phyloP scores from a whole-genome alignment of 192 early-diverging fungal genomes.

The Coemansia sp. region DNA sequence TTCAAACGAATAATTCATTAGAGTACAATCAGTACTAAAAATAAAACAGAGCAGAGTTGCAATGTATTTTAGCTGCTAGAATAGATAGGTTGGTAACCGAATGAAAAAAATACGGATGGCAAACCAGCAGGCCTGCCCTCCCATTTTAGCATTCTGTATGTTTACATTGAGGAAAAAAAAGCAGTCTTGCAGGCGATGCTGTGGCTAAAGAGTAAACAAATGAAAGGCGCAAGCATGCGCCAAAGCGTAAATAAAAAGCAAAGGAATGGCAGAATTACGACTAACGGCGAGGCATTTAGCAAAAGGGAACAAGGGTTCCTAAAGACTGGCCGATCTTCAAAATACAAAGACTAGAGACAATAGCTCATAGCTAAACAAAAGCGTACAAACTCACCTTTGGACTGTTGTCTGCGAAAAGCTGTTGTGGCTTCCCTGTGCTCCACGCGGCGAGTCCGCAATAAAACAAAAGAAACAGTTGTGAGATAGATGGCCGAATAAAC shows the following conservation, averaged over 20 bases:
- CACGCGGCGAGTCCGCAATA: background rate
- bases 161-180: background rate
- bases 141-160: too few relatives aligned
- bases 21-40: background rate
- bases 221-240: background rate
- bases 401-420: slow-evolving; percentile 8
- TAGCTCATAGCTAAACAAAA: background rate
- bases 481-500: background rate
- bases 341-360: background rate
- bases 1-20: too few relatives aligned
- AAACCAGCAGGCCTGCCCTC: background rate
- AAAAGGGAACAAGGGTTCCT: background rate
- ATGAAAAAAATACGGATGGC: background rate
- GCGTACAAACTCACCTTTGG: background rate
- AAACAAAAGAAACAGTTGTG: background rate
- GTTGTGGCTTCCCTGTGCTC: background rate
- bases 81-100: background rate
- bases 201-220: background rate
- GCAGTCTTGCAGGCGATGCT: background rate
- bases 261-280: too few relatives aligned
- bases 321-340: background rate
- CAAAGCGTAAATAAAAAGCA: too few relatives aligned
- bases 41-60: background rate
- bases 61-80: background rate
- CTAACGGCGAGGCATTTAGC: background rate